phyloP scores from a whole-genome alignment of 2,329 filamentous ascomycete genomes.

The Epichloe glyceriae region DNA sequence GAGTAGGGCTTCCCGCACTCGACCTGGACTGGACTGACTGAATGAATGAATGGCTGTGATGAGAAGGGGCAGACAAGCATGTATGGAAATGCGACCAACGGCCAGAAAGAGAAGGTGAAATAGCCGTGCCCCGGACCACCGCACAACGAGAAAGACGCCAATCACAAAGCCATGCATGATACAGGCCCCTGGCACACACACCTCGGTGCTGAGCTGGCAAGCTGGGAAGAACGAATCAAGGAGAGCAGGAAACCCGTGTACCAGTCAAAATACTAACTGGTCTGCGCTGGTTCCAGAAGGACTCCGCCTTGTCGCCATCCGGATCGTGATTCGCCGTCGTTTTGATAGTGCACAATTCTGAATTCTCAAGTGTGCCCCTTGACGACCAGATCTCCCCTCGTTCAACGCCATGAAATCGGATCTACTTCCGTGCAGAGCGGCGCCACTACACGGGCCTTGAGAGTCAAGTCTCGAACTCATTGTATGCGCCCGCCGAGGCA shows the following conservation, averaged over 20 bases:
- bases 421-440: neutral
- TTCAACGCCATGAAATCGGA: too few relatives aligned
- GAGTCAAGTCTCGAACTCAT: neutral
- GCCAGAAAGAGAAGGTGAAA: slow-evolving; percentile 9
- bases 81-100: slow-evolving; percentile 5
- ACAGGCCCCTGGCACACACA: slow-evolving; percentile 2
- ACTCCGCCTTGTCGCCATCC: slow-evolving; percentile 1
- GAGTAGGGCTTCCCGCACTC: neutral
- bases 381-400: too few relatives aligned
- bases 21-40: neutral
- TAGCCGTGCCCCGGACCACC: slow-evolving; percentile 2
- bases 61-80: neutral
- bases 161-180: slow-evolving; percentile 4
- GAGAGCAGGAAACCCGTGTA: neutral
- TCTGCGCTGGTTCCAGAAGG: slow-evolving; percentile 6
- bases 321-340: slow-evolving; percentile 1
- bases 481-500: neutral
- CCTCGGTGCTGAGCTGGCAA: neutral
- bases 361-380: too few relatives aligned
- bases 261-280: neutral
- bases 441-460: neutral
- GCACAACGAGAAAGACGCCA: slow-evolving; percentile 6
- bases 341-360: too few relatives aligned
- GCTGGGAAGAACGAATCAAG: neutral
- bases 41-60: neutral